Evolutionary conservation across 129 eudicot genomes (phyloP), one percentile per base, ranked within the genome.

Genomic region (Arctium lappa): DNA sequence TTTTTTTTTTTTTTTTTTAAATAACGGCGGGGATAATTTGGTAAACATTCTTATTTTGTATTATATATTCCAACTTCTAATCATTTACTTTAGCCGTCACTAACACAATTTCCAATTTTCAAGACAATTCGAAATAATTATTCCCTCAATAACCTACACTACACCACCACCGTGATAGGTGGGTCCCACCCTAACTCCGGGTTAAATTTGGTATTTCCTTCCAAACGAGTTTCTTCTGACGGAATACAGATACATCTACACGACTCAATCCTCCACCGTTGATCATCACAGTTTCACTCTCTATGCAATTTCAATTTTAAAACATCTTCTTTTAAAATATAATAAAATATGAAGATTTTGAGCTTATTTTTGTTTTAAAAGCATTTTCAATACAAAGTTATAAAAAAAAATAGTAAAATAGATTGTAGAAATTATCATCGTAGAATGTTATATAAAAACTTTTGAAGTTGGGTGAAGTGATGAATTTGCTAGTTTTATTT

Each of bases 71-170:
- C 30, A 81, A 81, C 11, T 56, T n/a, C 37, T 63, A 69, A 75
- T 50, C 73, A 83, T 83, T 83, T 27, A 53, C 37, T 38, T 60
- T 34, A 75, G 86, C 86, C 86, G 82, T 72, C 86, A 46, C 79
- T 16, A 83, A n/a, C 11, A 4, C 66, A 56, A 16, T 15, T 15
- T 56, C 22, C 86, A 78, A 71, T 77, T 83, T 83, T 83, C 86
- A 83, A 83, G 86, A 71, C 82, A 83, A 77, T 78, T 77, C 74
- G 82, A 71, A 77, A 77, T 72, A 69, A 83, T 83, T 83, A 77
- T 83, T 83, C 33, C 18, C 34, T 44, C 73, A 22, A 22, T 37
- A 37, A 38, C 74, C 71, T 71, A 68, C 3, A 33, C 30, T 22
- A 22, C 73, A 37, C 30, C 30, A 22, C 16, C 2, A 5, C 8